Percentiles rank a stretch among this genome's conserved stretches.
These are phyloP conservation scores for Naganishia antarctica DNA, from an alignment of 768 basidiomycete species.

Conservation along the genomic window DNA sequence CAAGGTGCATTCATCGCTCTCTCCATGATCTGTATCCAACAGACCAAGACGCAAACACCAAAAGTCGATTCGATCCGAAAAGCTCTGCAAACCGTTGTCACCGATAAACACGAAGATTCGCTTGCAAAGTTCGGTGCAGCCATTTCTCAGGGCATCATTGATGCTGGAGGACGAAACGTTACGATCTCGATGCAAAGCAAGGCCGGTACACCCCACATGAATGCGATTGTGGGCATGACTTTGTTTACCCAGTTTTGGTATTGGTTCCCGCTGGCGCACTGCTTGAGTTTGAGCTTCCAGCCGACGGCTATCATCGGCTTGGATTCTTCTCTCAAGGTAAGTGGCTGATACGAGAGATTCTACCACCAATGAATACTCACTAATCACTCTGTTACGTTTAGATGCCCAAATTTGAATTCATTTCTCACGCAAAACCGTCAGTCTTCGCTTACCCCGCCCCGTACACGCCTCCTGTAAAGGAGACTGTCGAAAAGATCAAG, in stretches of 20 bases:
- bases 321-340: conserved; percentile 75
- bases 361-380: conserved; percentile 1
- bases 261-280: conserved; percentile 97
- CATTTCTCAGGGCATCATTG: conserved; percentile 91
- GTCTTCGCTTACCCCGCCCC: conserved; percentile 85
- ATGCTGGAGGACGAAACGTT: conserved; percentile 93
- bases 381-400: conserved; percentile 42
- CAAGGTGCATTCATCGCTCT: conserved; percentile 94
- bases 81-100: conserved; percentile 81
- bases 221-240: conserved; percentile 94
- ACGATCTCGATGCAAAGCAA: conserved; percentile 90
- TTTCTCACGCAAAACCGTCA: conserved; percentile 83
- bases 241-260: conserved; percentile 99
- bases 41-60: conserved; percentile 82
- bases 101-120: conserved; percentile 96
- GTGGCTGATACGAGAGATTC: conserved; percentile 27
- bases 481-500: conserved; percentile 82
- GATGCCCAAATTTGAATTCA: conserved; percentile 90
- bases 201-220: conserved; percentile 86
- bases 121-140: conserved; percentile 98
- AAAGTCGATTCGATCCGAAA: conserved; percentile 73
- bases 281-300: conserved; percentile 83
- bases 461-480: conserved; percentile 85
- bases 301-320: conserved; percentile 93
- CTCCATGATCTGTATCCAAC: conserved; percentile 94